These are phyloP conservation scores for Pyrenopolyporus hunteri DNA, from an alignment of 495 filamentous ascomycete genomes.

Conservation along the genomic window DNA sequence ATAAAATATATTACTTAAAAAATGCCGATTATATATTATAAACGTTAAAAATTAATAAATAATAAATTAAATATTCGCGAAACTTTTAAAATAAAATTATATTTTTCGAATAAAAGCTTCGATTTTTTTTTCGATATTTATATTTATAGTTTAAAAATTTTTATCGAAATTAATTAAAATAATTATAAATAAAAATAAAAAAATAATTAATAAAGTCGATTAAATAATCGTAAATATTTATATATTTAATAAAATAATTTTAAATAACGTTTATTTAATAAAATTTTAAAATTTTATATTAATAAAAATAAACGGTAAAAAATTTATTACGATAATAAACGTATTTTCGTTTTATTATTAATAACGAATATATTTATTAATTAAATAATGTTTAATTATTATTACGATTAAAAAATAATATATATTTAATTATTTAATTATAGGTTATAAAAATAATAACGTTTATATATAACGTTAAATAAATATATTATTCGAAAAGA, in stretches of 20 bases:
- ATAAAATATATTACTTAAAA: neutral
- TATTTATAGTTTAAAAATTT: neutral
- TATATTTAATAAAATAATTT: neutral
- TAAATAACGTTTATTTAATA: constrained; percentile 7
- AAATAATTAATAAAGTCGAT: neutral
- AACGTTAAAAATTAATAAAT: neutral
- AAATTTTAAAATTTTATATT: neutral
- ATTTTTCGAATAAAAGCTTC: neutral
- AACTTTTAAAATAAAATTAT: neutral
- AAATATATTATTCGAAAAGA: neutral
- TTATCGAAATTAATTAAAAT: neutral
- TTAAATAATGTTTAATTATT: neutral
- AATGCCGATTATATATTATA: neutral
- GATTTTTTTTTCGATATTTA: neutral
- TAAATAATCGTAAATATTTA: neutral
- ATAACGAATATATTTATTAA: neutral
- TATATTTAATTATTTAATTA: neutral
- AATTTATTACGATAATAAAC: neutral
- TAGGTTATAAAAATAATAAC: constrained; percentile 3
- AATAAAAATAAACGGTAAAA: neutral
- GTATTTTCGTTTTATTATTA: neutral
- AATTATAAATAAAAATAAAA: neutral
- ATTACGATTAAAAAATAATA: neutral
- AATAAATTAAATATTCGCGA: neutral
- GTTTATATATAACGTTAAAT: neutral